Base-by-base conservation (phyloP, 495 filamentous ascomycete species). In the Hypomontagnella submonticulosa region DNA sequence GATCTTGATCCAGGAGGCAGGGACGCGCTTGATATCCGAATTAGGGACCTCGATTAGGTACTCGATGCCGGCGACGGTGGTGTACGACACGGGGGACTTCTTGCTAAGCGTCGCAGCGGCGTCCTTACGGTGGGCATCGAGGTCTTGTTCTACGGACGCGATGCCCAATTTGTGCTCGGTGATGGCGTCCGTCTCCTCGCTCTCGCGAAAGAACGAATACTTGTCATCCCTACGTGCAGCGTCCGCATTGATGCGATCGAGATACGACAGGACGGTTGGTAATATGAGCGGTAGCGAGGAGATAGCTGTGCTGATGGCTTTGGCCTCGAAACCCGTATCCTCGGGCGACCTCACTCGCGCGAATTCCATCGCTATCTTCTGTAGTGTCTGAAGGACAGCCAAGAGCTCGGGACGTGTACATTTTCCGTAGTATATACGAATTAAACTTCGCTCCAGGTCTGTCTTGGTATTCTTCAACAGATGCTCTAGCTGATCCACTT, bases 371-470 rank as follows among this genome's bases (percentile, higher is more conserved):
- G 92, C 82, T 42, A 98, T 93, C 53, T 80, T 84, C 66, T 96
- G 91, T 70, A 98, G 77, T 0, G 90, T 90, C 75, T 97, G 94
- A 0, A 99, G 80, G 5, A 94, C 87, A 4, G 84, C 84, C 3
- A 99, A 82, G 15, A 99, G 86, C 75, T 98, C 96, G 4, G 94
- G 91, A 0, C 96, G 89, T 2, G 91, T 90, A 73, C 93, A 97
- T 80, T 93, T 95, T 12, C 91, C 90, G 73, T 99, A 99, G 78
- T 97, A 99, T 38, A 99, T 97, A 15, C 95, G 84, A 70, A 98
- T 95, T 38, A 99, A 77, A 46, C 89, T 92, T 66, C 92, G 91
- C 73, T 99, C 95, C 8, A 99, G 83, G 70, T 99, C 95, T 50
- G 83, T 88, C 68, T 84, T 91, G 64, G 89, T 89, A 52, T 84